Percentiles rank a stretch among this genome's conserved stretches.
phyloP scores from a whole-genome alignment of 306 rosid genomes.

The Phaseolus lunatus region DNA sequence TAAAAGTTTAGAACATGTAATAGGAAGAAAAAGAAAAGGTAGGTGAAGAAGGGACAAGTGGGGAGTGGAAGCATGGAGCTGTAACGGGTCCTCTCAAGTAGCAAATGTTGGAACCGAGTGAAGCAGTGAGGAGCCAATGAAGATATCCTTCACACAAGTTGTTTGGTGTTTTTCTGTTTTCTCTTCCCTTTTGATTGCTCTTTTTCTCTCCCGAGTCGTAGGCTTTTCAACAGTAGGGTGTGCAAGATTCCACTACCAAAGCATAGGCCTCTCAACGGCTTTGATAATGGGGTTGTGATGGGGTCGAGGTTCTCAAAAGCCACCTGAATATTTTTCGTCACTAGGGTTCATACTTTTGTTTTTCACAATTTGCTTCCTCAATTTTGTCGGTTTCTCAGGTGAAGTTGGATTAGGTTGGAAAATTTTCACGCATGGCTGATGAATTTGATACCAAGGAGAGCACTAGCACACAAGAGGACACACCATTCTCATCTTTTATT shows the following conservation, averaged over 20 bases:
- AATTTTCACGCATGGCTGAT: constrained; percentile 34
- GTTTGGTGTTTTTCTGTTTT: constrained; percentile 20
- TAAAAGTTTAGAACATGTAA: neutral
- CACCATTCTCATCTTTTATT: neutral
- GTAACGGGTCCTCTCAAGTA: constrained; percentile 45
- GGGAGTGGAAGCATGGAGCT: constrained; percentile 38
- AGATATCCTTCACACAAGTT: neutral
- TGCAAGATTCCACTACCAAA: constrained; percentile 52
- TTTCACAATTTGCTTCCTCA: constrained; percentile 9
- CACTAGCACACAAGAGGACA: constrained; percentile 46
- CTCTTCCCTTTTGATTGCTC: constrained; percentile 39
- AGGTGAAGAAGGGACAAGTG: constrained; percentile 34
- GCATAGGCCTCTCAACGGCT: constrained; percentile 34
- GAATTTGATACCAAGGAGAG: constrained; percentile 50
- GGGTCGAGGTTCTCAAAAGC: constrained; percentile 45
- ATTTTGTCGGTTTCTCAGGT: constrained; percentile 50
- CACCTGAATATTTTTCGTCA: constrained; percentile 14
- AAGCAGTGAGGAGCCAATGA: constrained; percentile 46
- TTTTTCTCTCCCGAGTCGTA: constrained; percentile 6
- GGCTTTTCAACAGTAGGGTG: constrained; percentile 44
- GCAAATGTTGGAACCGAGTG: constrained; percentile 48
- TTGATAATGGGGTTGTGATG: constrained; percentile 42
- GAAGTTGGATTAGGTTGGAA: constrained; percentile 61
- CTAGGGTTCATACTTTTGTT: neutral
- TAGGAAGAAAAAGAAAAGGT: constrained; percentile 14